phyloP scores from a whole-genome alignment of 441 rosid species.

The Populus hybrid region DNA sequence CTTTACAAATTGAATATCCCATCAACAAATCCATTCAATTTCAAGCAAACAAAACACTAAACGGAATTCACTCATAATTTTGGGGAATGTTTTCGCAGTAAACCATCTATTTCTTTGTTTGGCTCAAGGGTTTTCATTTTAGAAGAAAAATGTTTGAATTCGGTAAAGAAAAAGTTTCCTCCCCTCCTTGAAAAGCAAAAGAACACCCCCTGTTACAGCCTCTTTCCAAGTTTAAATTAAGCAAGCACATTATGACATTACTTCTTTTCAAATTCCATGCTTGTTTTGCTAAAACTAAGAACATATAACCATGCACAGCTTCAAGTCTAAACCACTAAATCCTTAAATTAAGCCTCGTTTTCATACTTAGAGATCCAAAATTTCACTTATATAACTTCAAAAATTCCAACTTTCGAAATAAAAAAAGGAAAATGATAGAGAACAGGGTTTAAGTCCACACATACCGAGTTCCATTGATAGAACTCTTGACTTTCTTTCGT shows the following conservation, averaged over 20 bases:
- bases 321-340: not conserved
- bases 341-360: not conserved
- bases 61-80: not conserved
- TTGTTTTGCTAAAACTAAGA: not conserved
- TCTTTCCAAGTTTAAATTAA: not conserved
- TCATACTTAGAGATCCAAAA: not conserved
- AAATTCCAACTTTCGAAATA: not conserved
- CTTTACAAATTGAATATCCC: not conserved
- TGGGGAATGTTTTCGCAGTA: not conserved
- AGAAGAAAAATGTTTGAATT: not conserved
- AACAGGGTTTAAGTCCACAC: constrained; percentile 5
- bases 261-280: not conserved
- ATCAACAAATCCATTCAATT: not conserved
- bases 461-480: constrained; percentile 29
- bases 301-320: not conserved
- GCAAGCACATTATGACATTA: not conserved
- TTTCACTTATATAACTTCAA: not conserved
- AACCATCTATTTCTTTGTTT: not conserved
- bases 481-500: constrained; percentile 29
- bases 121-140: not conserved
- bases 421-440: not conserved
- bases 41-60: not conserved
- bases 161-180: not conserved
- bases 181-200: not conserved
- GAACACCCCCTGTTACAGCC: not conserved